Base-by-base conservation (phyloP, 1,284 basidiomycete species). In the Trametes polyzona region DNA sequence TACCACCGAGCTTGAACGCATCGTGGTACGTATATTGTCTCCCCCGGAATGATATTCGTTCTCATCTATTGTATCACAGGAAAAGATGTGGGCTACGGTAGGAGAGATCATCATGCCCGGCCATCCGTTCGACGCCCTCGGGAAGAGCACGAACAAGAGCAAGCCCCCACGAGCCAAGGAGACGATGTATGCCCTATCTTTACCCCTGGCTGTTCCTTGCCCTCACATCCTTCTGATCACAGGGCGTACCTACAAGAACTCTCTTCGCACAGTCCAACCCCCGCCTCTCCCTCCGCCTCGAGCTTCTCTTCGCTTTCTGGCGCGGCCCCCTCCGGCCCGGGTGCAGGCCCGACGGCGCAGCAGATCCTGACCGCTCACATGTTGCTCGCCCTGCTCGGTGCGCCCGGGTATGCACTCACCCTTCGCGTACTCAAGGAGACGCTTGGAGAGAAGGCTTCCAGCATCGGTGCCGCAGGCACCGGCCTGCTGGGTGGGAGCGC, bases 311-410 rank as follows among this genome's bases (percentile, higher is more conserved):
- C 79, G 27, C 61, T 77, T 1, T 75, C 81, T 6, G 53, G 53
- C n/a, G 39, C 53, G 16, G 64, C 73, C 2, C 58, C 61, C 33
- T 65, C 70, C 41, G 68, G 71, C 5, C 40, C 59, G 47, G 51
- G 57, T 24, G n/a, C 55, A 12, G 52, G 79, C 10, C 64, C 74
- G 0, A 84, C 83, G 8, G 71, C 79, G 19, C 88, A 90, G 59
- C 87, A 90, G 66, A 81, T 90, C 23, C 76, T 88, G 61, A 90
- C 82, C 4, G 88, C 88, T 2, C 78, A 83, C 63, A 75, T 92
- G 49, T 73, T 88, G 14, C 76, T 87, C 35, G 74, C 78, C 16
- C 75, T 88, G 4, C 71, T 73, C 75, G 21, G 73, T 76, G 23
- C 74, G 4, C 82, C 85, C 0, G 71, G 76, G 33, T 79, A 83